These are phyloP conservation scores for Insectozyma bohioensis DNA, from an alignment of 1,139 yeast species.

Conservation along the genomic window DNA sequence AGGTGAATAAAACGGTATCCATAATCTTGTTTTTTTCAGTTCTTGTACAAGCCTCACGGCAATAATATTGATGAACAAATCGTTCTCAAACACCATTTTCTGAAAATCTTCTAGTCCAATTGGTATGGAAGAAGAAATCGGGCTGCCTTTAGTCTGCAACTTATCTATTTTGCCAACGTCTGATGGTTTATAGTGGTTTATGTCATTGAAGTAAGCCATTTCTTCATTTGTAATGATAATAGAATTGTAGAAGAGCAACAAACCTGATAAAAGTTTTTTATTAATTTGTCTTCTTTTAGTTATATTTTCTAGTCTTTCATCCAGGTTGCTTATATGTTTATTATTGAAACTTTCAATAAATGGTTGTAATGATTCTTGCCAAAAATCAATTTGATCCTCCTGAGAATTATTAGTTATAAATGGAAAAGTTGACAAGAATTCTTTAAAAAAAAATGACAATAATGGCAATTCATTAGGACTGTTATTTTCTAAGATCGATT, in stretches of 20 bases:
- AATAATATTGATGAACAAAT: constrained; percentile 59
- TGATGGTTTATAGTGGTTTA: constrained; percentile 45
- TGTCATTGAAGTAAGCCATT: constrained; percentile 45
- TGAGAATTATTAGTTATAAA: constrained; percentile 52
- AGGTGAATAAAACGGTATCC: constrained; percentile 23
- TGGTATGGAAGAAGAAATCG: too few relatives aligned
- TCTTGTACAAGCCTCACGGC: constrained; percentile 50
- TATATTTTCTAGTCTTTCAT: constrained; percentile 68
- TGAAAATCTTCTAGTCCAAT: constrained; percentile 36
- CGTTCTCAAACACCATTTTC: constrained; percentile 49
- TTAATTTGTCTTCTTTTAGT: constrained; percentile 71
- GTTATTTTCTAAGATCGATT: constrained; percentile 15
- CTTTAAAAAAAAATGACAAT: constrained; percentile 60
- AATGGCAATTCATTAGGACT: constrained; percentile 54
- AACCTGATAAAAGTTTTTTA: constrained; percentile 56
- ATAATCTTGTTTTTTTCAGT: constrained; percentile 16
- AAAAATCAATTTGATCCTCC: constrained; percentile 57
- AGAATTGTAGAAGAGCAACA: constrained; percentile 71
- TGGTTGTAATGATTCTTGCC: constrained; percentile 78
- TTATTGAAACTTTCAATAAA: constrained; percentile 76
- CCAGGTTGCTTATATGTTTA: constrained; percentile 63
- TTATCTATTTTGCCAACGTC: constrained; percentile 54
- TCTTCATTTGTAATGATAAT: constrained; percentile 67
- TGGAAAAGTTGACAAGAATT: constrained; percentile 70
- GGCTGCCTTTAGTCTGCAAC: too few relatives aligned